These are phyloP conservation scores for Candida bentonensis DNA, from an alignment of 805 yeast genomes.

Conservation along the genomic window DNA sequence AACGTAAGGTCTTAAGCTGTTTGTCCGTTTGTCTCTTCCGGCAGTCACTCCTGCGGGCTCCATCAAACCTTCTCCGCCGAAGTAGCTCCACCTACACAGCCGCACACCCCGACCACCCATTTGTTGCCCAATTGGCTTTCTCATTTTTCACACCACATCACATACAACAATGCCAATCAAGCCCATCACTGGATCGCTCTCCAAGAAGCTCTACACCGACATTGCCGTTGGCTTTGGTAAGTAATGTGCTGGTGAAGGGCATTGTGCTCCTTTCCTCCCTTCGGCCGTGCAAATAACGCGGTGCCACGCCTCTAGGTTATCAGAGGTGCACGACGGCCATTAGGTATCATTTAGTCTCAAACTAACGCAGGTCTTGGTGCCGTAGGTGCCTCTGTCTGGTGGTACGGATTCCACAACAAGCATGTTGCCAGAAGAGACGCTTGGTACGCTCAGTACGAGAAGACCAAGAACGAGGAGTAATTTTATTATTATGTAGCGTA, in stretches of 20 bases:
- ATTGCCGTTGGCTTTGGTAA: constrained; percentile 47
- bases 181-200: constrained; percentile 67
- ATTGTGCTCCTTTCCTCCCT: too few relatives aligned
- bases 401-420: constrained; percentile 74
- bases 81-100: neutral
- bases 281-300: too few relatives aligned
- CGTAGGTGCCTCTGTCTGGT: constrained; percentile 59
- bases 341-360: too few relatives aligned
- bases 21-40: too few relatives aligned
- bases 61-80: too few relatives aligned
- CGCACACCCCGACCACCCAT: neutral
- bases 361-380: constrained; percentile 32
- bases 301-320: neutral
- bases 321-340: neutral
- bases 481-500: too few relatives aligned
- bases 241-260: constrained; percentile 12
- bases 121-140: too few relatives aligned
- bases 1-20: too few relatives aligned
- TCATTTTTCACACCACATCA: neutral
- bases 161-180: neutral
- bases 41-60: too few relatives aligned
- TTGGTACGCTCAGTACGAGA: constrained; percentile 67
- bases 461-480: constrained; percentile 37
- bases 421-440: constrained; percentile 65
- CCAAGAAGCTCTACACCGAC: constrained; percentile 69